These are phyloP conservation scores for Colletotrichum acutatum DNA, from an alignment of 2,329 filamentous ascomycete genomes.

Conservation along the genomic window DNA sequence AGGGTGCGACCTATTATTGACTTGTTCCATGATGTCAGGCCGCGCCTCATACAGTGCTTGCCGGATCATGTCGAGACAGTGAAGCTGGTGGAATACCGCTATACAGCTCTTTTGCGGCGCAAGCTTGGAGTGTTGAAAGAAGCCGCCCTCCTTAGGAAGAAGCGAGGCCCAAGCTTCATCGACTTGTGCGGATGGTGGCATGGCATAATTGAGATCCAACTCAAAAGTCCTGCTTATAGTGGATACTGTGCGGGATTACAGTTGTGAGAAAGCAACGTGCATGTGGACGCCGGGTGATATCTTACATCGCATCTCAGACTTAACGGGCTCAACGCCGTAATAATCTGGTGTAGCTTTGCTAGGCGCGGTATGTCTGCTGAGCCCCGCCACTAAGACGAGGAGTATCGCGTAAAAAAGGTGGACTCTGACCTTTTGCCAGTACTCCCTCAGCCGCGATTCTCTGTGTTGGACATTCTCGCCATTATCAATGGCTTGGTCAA, in stretches of 20 bases:
- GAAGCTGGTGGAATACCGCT: constrained; percentile 38
- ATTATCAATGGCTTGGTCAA: neutral
- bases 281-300: neutral
- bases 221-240: neutral
- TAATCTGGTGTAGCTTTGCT: neutral
- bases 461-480: neutral
- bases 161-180: constrained; percentile 7
- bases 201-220: constrained; percentile 2
- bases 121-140: neutral
- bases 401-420: constrained; percentile 1
- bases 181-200: neutral
- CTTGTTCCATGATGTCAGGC: neutral
- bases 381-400: neutral
- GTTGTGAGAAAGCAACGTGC: neutral
- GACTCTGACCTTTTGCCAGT: neutral
- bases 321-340: constrained; percentile 1
- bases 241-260: neutral
- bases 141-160: neutral
- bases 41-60: constrained; percentile 9
- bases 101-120: constrained; percentile 6
- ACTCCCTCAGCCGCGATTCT: neutral
- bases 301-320: neutral
- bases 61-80: constrained; percentile 39
- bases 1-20: neutral
- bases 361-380: neutral